These are phyloP conservation scores for Gossypioides kirkii DNA, from an alignment of 345 rosid genomes.

Conservation along the genomic window DNA sequence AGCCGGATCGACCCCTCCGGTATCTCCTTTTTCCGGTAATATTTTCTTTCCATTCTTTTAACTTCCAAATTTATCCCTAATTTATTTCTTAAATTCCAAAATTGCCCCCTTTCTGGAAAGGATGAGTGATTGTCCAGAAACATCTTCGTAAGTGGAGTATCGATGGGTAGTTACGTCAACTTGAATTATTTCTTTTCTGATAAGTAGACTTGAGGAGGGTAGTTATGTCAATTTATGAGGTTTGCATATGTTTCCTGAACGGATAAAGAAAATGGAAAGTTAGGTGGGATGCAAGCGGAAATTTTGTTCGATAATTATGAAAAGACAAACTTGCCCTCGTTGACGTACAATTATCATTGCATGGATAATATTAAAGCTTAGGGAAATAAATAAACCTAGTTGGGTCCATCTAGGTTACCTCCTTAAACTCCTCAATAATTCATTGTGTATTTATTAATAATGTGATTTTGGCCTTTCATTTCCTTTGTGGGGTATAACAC, in stretches of 20 bases:
- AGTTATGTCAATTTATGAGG: constrained; percentile 21
- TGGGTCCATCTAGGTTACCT: constrained; percentile 2
- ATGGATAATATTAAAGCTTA: not conserved
- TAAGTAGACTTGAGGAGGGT: constrained; percentile 17
- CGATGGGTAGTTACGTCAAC: not conserved
- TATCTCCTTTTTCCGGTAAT: constrained; percentile 85
- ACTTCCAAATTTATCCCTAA: constrained; percentile 7
- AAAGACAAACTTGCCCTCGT: constrained; percentile 21
- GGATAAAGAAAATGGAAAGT: constrained; percentile 13
- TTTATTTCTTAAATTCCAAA: not conserved
- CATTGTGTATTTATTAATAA: not conserved
- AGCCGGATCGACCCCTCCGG: constrained; percentile 78
- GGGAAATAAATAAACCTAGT: not conserved
- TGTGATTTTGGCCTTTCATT: not conserved
- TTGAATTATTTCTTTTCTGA: not conserved
- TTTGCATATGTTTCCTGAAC: not conserved
- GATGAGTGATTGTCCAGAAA: not conserved
- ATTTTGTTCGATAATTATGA: not conserved
- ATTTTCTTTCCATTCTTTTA: not conserved
- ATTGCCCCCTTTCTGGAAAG: not conserved
- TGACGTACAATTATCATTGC: constrained; percentile 13
- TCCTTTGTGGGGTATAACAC: not conserved
- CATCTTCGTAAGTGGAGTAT: not conserved
- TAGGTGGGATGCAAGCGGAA: constrained; percentile 7
- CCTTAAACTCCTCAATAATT: not conserved